A percentile compares a stretch with the other conserved stretches of the same genome.
Conservation (phyloP, 257 asterid species). For the Misopates orontium region DNA sequence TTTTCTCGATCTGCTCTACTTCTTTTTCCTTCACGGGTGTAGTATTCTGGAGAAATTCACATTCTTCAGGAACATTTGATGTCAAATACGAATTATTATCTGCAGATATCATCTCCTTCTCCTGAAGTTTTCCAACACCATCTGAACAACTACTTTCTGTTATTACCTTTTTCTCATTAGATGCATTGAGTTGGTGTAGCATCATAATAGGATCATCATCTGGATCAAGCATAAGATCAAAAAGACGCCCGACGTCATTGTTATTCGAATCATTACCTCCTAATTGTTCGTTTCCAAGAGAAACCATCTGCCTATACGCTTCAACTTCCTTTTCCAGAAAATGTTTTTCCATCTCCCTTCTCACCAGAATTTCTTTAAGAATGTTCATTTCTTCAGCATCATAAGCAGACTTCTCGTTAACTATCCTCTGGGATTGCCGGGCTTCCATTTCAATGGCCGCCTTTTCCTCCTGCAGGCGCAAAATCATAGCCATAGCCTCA, state of each 20-base stretch:
- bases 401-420: constrained; percentile 79
- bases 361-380: constrained; percentile 70
- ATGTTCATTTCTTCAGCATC: constrained; percentile 89
- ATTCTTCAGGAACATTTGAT: constrained; percentile 30
- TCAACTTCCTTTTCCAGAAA: constrained; percentile 80
- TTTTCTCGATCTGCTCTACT: constrained; percentile 26
- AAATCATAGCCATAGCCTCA: constrained; percentile 98
- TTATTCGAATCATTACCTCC: constrained; percentile 23
- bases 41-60: constrained; percentile 22
- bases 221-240: constrained; percentile 34
- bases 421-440: constrained; percentile 76
- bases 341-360: constrained; percentile 78
- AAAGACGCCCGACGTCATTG: constrained; percentile 19
- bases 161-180: constrained; percentile 42
- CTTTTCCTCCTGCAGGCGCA: constrained; percentile 90
- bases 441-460: constrained; percentile 87
- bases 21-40: constrained; percentile 28
- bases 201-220: constrained; percentile 47
- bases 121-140: constrained; percentile 38
- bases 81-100: constrained; percentile 30
- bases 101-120: constrained; percentile 51
- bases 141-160: constrained; percentile 22
- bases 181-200: constrained; percentile 40
- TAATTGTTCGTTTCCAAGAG: constrained; percentile 39
- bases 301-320: constrained; percentile 48